A percentile compares a stretch with the other conserved stretches of the same genome.
These are phyloP conservation scores for Yamadazyma phyllophila DNA, from an alignment of 805 yeast genomes.

Conservation along the genomic window DNA sequence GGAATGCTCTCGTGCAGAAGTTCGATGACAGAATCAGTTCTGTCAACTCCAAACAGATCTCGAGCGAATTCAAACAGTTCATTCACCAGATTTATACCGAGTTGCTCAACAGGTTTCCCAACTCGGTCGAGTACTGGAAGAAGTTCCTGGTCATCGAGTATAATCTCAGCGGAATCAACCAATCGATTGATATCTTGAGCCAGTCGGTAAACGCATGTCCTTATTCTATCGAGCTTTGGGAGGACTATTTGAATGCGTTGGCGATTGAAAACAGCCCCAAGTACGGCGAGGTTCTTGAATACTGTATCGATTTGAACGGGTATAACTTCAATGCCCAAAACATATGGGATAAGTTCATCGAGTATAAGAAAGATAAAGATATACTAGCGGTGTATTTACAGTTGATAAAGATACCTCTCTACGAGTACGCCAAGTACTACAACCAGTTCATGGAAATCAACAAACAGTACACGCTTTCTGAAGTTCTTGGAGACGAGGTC, in stretches of 20 bases:
- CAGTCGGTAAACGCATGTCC: conserved; percentile 51
- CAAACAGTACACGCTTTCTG: conserved; percentile 30
- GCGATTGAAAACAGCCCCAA: conserved; percentile 23
- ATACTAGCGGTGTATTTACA: conserved; percentile 43
- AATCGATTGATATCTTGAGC: conserved; percentile 46
- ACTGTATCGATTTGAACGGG: conserved; percentile 48
- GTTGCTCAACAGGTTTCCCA: conserved; percentile 55
- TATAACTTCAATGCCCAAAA: conserved; percentile 72
- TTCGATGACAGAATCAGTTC: conserved; percentile 22
- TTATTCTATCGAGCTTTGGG: conserved; percentile 64
- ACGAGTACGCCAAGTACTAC: conserved; percentile 81
- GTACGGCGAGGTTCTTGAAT: conserved; percentile 1
- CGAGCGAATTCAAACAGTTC: conserved; percentile 18
- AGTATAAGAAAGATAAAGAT: conserved; percentile 20
- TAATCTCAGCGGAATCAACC: conserved; percentile 53
- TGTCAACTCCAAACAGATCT: conserved; percentile 12
- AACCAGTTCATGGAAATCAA: conserved; percentile 43
- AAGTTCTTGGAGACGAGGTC: conserved; percentile 20
- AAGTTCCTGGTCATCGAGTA: conserved; percentile 54
- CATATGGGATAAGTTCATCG: conserved; percentile 75
- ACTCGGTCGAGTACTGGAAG: conserved; percentile 62
- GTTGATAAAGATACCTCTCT: conserved; percentile 64
- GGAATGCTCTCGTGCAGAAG: conserved; percentile 39
- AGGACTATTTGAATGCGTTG: conserved; percentile 58
- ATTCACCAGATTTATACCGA: conserved; percentile 20